Evolutionary conservation across 345 rosid genomes (phyloP).

Genomic region (Gossypium mustelinum): DNA sequence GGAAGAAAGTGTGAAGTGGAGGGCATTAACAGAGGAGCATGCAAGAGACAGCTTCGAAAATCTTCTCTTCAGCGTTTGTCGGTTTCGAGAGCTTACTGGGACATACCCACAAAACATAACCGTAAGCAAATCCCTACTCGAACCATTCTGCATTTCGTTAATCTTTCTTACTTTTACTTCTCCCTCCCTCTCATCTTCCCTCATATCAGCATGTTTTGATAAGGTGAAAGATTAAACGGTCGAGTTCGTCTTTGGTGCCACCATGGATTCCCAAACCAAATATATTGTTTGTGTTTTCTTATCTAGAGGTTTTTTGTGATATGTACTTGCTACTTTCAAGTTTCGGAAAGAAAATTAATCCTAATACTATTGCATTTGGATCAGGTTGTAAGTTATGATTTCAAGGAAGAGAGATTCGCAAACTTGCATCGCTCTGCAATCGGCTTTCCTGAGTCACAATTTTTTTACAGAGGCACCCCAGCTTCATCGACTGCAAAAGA

Average conservation of each 20-base stretch:
- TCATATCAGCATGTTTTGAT: neutral
- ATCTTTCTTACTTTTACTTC: neutral
- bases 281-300: neutral
- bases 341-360: neutral
- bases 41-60: constrained; percentile 99
- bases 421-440: constrained; percentile 79
- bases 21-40: constrained; percentile 94
- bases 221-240: constrained; percentile 1
- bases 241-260: neutral
- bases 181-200: neutral
- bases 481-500: constrained; percentile 51
- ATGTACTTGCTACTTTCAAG: neutral
- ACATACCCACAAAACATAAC: constrained; percentile 80
- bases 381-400: constrained; percentile 93
- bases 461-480: constrained; percentile 76
- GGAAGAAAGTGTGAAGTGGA: constrained; percentile 59
- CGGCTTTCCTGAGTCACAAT: constrained; percentile 70
- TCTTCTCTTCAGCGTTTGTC: constrained; percentile 84
- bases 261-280: neutral
- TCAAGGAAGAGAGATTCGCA: constrained; percentile 80
- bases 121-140: constrained; percentile 39
- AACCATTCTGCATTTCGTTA: neutral
- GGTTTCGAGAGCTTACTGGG: constrained; percentile 95
- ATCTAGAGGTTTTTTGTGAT: neutral
- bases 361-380: constrained; percentile 1